These are phyloP conservation scores for Aspergillus phoenicis DNA, from an alignment of 2,329 filamentous ascomycete species.

Conservation along the genomic window DNA sequence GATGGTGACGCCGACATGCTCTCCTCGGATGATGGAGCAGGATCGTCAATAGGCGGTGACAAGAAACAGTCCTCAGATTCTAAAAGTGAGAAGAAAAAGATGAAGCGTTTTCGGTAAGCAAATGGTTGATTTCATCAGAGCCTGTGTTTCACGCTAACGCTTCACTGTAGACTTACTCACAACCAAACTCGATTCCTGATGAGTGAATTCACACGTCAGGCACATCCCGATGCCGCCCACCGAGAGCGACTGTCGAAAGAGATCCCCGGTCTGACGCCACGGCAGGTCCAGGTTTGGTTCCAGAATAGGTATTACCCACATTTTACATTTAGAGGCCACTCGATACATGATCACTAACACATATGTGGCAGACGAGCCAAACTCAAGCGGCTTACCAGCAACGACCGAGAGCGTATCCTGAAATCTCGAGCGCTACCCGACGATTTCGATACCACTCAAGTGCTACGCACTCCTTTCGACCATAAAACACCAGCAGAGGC, in stretches of 20 bases:
- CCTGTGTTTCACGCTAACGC: conserved; percentile 6
- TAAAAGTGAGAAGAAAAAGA: conserved; percentile 44
- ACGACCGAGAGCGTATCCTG: conserved; percentile 64
- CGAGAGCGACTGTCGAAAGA: conserved; percentile 83
- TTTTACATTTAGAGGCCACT: background rate
- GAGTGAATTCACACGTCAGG: conserved; percentile 95
- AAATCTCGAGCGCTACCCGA: conserved; percentile 62
- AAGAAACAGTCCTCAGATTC: conserved; percentile 31
- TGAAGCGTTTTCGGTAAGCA: conserved; percentile 48
- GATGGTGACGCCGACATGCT: conserved; percentile 23
- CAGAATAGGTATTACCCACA: conserved; percentile 74
- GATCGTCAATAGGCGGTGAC: conserved; percentile 31
- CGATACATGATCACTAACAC: conserved; percentile 13
- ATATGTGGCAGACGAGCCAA: conserved; percentile 56
- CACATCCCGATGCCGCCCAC: conserved; percentile 89
- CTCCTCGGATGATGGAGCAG: conserved; percentile 34
- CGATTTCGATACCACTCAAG: conserved; percentile 62
- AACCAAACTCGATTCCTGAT: conserved; percentile 97
- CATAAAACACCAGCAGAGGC: conserved; percentile 50
- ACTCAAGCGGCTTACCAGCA: conserved; percentile 62
- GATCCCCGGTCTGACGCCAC: conserved; percentile 86
- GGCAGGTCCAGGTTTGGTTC: conserved; percentile 98
- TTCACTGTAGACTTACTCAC: conserved; percentile 73
- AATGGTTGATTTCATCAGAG: background rate
- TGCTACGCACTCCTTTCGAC: conserved; percentile 58